Conservation (phyloP, 192 early-diverging fungal species). For the Backusella tuberculispora region DNA sequence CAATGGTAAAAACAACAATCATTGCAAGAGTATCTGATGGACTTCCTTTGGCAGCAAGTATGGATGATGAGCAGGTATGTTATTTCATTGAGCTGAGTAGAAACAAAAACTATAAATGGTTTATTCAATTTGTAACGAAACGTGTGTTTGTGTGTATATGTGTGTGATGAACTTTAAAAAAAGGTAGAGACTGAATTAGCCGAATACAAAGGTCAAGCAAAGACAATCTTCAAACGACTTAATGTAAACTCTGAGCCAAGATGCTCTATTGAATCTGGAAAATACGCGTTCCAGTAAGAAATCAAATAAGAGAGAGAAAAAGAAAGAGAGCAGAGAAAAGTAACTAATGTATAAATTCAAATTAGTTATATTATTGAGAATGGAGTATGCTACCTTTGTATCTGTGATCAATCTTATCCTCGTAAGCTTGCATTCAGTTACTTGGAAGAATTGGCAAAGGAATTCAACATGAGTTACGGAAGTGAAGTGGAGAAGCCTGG, state of each 20-base stretch:
- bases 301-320: not conserved
- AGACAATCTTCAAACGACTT: conserved; percentile 89
- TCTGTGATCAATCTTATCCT: conserved; percentile 93
- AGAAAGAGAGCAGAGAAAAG: no score
- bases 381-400: conserved; percentile 92
- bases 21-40: conserved; percentile 94
- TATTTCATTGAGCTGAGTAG: not conserved
- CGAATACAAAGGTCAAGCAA: conserved; percentile 94
- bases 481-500: conserved; percentile 81
- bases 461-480: conserved; percentile 94
- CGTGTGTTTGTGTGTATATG: not conserved
- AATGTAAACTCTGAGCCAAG: conserved; percentile 82
- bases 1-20: conserved; percentile 94
- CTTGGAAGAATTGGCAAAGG: conserved; percentile 91
- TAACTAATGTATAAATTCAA: not conserved
- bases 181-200: conserved; percentile 80
- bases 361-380: conserved; percentile 90
- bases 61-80: conserved; percentile 91
- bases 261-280: conserved; percentile 95
- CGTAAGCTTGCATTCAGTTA: conserved; percentile 93
- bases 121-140: not conserved
- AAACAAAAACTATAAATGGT: no score
- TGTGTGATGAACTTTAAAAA: not conserved
- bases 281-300: conserved; percentile 85
- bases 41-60: conserved; percentile 90